Evolutionary conservation across 140 eudicot genomes (phyloP), one percentile per base, ranked within the genome.

Genomic region (Bidens hawaiensis): DNA sequence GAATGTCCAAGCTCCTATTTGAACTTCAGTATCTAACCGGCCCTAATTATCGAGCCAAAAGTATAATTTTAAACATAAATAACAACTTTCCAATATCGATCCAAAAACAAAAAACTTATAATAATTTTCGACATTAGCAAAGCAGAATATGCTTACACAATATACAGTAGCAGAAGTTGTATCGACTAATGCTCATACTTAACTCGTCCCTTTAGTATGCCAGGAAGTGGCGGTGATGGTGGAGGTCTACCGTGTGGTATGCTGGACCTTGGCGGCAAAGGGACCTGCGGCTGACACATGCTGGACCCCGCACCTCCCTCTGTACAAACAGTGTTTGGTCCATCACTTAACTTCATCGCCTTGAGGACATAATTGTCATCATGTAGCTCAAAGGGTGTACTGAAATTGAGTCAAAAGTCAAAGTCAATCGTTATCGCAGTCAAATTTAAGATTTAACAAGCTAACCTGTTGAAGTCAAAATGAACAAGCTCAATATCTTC

Each of bases 371-470:
- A 90, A 31, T 87, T 90, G 75, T 90, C 97, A 31, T 90, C 95
- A 13, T 90, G 95, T 23, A 90, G 85, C 89, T 86, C 96, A 77
- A 90, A 90, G 0, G 97, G 97, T 16, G 97, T 84, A 71, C 97
- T 90, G 88, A 78, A 81, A 34, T 47, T 17, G 12, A 15, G 31
- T 43, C 18, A 42, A 22, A n/a, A 13, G 23, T 27, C 26, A 33
- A 40, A 25, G n/a, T n/a, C 18, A 27, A 53, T 26, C 17, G 2
- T n/a, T 52, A n/a, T n/a, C 16, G 18, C 21, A 17, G 10, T 36
- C 19, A 42, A 27, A 51, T 52, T 1, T 4, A 30, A 10, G 3
- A 14, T 14, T 3, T 0, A 13, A 25, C 3, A 26, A 21, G 4
- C 18, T 70, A 64, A 74, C 88, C 79, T 78, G 48, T 73, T 78